phyloP scores from a whole-genome alignment of 768 basidiomycete genomes.

The Trametes cubensis region DNA sequence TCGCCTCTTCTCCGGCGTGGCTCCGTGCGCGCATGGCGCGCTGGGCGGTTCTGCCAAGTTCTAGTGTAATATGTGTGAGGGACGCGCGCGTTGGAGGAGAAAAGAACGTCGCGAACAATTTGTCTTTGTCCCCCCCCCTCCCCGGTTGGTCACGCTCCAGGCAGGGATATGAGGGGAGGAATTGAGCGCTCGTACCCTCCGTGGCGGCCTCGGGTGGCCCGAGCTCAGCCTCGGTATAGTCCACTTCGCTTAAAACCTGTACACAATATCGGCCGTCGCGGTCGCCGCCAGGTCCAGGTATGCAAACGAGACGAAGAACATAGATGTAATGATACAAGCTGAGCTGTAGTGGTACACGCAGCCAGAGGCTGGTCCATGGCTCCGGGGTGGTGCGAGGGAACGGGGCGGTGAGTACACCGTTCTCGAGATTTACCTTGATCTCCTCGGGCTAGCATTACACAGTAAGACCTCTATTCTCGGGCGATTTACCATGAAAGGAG shows the following conservation, averaged over 20 bases:
- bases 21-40: conserved; percentile 21
- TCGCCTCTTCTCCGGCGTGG: conserved; percentile 53
- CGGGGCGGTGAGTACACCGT: conserved; percentile 53
- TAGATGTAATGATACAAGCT: no score
- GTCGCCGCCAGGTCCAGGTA: not conserved
- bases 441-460: conserved; percentile 36
- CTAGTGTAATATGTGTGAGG: conserved; percentile 24
- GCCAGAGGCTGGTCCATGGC: not conserved
- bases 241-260: no score
- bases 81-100: conserved; percentile 38
- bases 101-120: conserved; percentile 40
- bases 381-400: conserved; percentile 52
- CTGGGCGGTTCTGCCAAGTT: conserved; percentile 9
- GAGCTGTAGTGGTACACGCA: no score
- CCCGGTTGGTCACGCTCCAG: conserved; percentile 10
- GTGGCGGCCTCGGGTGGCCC: not conserved
- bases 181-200: conserved; percentile 23
- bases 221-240: not conserved
- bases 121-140: conserved; percentile 29
- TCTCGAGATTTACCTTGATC: conserved; percentile 52
- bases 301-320: no score
- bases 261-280: not conserved
- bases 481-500: not conserved
- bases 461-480: not conserved
- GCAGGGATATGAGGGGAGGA: conserved; percentile 34